phyloP scores from a whole-genome alignment of 441 rosid genomes.

The Biscutella laevigata region DNA sequence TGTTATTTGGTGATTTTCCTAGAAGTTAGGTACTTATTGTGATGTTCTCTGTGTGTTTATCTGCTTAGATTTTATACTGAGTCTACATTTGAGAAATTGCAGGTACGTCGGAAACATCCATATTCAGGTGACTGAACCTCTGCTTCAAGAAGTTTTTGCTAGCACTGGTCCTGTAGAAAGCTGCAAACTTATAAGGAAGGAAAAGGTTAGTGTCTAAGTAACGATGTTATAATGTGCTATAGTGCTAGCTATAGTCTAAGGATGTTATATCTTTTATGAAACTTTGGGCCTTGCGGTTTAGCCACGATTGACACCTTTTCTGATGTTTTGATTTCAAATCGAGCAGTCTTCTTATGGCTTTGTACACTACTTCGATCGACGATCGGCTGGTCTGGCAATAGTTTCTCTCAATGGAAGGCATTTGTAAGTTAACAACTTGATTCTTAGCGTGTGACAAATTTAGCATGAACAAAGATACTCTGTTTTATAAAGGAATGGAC shows the following conservation, averaged over 20 bases:
- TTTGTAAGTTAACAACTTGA: constrained; percentile 28
- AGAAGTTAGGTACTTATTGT: not conserved
- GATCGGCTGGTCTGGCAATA: constrained; percentile 38
- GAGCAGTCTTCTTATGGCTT: constrained; percentile 42
- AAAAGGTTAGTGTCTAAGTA: constrained; percentile 49
- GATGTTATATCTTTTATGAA: constrained; percentile 9
- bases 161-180: constrained; percentile 94
- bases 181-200: constrained; percentile 93
- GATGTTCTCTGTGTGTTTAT: not conserved
- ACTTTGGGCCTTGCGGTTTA: constrained; percentile 26
- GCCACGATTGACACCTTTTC: constrained; percentile 17
- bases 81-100: constrained; percentile 39
- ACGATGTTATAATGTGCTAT: not conserved
- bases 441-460: not conserved
- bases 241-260: not conserved
- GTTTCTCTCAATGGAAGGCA: constrained; percentile 40
- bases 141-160: constrained; percentile 94
- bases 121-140: constrained; percentile 83
- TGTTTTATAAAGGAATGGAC: constrained; percentile 13
- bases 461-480: constrained; percentile 16
- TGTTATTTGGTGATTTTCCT: not conserved
- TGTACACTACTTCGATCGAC: constrained; percentile 39
- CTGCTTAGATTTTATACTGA: constrained; percentile 26
- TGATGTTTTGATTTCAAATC: constrained; percentile 2
- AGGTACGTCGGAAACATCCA: constrained; percentile 96